Base-by-base conservation (phyloP, 805 yeast genomes). In the Hagleromyces aurorensis region DNA sequence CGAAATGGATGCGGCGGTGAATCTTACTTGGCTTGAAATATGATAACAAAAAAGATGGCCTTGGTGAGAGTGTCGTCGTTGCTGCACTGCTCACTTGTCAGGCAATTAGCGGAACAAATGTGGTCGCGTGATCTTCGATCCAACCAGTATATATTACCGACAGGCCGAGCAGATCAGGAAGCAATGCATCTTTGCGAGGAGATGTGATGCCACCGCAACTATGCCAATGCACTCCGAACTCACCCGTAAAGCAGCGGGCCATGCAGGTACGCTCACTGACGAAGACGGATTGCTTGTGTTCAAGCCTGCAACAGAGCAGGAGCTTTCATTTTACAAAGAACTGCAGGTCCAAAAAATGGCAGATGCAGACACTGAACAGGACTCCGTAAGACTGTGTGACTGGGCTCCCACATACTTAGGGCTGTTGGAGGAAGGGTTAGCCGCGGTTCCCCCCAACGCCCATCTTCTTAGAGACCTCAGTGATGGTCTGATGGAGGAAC, bases 221-320 rank as follows among this genome's bases (percentile, higher is more conserved):
- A 27, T 32, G 19, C 26, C 29, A 16, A 21, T 23, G 34, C 29
- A 21, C 20, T 21, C 17, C 27, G 32, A 24, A 16, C 33, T 55
- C 27, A 40, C 52, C 32, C 83, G 81, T 48, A 80, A 76, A 56
- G 97, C 91, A 3, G 97, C 96, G 0, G 98, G 98, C 5, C 98
- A 89, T 48, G 82, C 67, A 5, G 97, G 95, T 0, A 70, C 80
- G 3, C 43, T 84, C 31, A 69, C 72, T 7, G 75, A 75, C 38
- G 67, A 54, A 5, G 71, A 70, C 22, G 94, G 86, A 0, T 57
- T 72, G 6, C 59, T 89, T 10, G 79, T 87, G 41, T 71, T 83
- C 33, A 89, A 91, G 54, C 76, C 78, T 0, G 64, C 87, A 0
- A 50, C 59, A 0, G 55, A 55, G 15, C 74, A 72, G 41, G 98